Evolutionary conservation across 2,329 filamentous ascomycete species (phyloP).

Genomic region (Neopestalotiopsis rosae): DNA sequence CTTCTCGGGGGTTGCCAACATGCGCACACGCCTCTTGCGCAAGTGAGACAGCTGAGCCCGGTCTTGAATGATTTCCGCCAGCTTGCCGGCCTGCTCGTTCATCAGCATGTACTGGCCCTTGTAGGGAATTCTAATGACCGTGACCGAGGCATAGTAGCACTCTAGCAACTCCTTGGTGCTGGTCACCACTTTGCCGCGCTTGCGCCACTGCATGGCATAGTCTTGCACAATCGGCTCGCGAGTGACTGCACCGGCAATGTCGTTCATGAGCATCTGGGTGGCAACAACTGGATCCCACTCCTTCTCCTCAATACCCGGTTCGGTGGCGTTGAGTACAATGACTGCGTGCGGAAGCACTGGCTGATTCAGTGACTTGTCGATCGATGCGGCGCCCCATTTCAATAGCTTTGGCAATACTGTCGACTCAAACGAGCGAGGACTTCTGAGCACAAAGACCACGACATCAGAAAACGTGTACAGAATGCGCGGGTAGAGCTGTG

Average conservation of each 20-base stretch:
- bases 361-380: slow-evolving; percentile 60
- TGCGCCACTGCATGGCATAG: slow-evolving; percentile 47
- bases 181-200: slow-evolving; percentile 45
- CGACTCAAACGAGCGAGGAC: slow-evolving; percentile 46
- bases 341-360: slow-evolving; percentile 60
- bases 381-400: slow-evolving; percentile 54
- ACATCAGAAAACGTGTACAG: slow-evolving; percentile 52
- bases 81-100: slow-evolving; percentile 50
- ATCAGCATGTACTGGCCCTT: slow-evolving; percentile 51
- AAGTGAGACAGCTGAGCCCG: slow-evolving; percentile 46
- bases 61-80: slow-evolving; percentile 47
- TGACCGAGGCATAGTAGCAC: slow-evolving; percentile 56
- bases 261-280: slow-evolving; percentile 43
- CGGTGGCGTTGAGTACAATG: slow-evolving; percentile 55
- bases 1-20: slow-evolving; percentile 35
- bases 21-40: slow-evolving; percentile 47
- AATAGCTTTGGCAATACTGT: slow-evolving; percentile 47
- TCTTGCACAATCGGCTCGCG: slow-evolving; percentile 41
- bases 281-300: slow-evolving; percentile 49
- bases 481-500: slow-evolving; percentile 48
- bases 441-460: slow-evolving; percentile 49
- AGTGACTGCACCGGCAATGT: slow-evolving; percentile 38
- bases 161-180: slow-evolving; percentile 50
- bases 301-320: slow-evolving; percentile 41
- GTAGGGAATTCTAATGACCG: slow-evolving; percentile 52